Base-by-base conservation (phyloP, 2,329 filamentous ascomycete genomes). In the Monosporascus sp. region DNA sequence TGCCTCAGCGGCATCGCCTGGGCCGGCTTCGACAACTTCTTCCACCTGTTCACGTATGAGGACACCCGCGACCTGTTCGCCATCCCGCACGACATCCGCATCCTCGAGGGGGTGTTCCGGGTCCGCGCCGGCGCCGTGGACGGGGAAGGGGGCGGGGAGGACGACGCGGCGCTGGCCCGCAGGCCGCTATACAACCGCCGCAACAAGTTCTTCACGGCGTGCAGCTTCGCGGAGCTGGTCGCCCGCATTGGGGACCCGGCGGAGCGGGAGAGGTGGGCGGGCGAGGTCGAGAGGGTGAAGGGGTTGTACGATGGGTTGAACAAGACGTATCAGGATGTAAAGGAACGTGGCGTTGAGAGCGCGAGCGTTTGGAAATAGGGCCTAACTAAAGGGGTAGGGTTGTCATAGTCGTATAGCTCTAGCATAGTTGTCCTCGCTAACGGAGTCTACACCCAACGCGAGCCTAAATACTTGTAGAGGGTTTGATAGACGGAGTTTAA, bases 31-130 rank as follows among this genome's bases (percentile, higher is more conserved):
- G 71, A 70, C 54, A 74, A 79, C 64, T 71, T 84, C 52, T 82
- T 80, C 64, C 81, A 81, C 60, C 68, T 83, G 48, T 84, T 83
- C 65, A 82, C 79, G 0, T 81, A 83, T 61, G 76, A 82, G 63
- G 80, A 84, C 63, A 82, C 76, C 50, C 69, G 79, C 40, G 78
- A 83, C 57, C 60, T 80, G 6, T 82, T 84, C 59, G 64, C 66
- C 3, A 82, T 82, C 52, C 79, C 79, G 2, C 75, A 82, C 62
- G 80, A 84, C 54, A 81, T 83, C 56, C 74, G 81, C 48, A 83
- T 84, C 51, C 60, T 84, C 47, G 69, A 80, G 62, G 68, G 77
- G 52, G 79, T 84, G 1, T 84, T 82, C 59, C 70, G 76, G 3
- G 79, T 82, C 1, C 68, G 65, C 20, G 57, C 58, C 54, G 5